Conservation (phyloP, 164 flowering plant species). For the Houttuynia cordata region DNA sequence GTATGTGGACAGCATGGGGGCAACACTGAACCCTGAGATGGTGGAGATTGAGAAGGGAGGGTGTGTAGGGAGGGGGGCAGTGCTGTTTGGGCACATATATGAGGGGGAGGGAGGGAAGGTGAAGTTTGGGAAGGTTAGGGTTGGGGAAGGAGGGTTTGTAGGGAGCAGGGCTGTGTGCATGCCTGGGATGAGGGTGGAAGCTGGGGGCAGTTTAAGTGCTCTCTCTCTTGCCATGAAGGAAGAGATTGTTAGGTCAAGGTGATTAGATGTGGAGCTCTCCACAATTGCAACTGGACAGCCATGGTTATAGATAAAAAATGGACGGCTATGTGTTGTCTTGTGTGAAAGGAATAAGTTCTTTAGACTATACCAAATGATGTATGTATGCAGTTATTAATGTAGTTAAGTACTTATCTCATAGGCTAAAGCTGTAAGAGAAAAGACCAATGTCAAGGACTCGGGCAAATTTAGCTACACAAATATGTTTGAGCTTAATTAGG, state of each 20-base stretch:
- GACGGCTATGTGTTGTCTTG: no score
- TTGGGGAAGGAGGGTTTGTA: conserved; percentile 62
- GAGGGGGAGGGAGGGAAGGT: conserved; percentile 69
- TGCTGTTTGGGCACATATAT: conserved; percentile 69
- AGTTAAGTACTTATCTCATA: no score
- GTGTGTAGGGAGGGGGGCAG: conserved; percentile 52
- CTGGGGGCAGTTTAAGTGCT: conserved; percentile 35
- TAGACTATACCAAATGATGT: no score
- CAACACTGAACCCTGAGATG: conserved; percentile 71
- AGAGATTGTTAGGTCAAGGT: conserved; percentile 36
- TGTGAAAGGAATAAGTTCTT: no score
- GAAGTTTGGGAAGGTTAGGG: conserved; percentile 49
- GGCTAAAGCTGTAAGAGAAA: no score
- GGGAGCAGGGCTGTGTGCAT: conserved; percentile 61
- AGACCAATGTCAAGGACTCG: no score
- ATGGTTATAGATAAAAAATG: no score
- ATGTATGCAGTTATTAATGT: no score
- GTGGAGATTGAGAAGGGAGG: conserved; percentile 58
- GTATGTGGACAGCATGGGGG: conserved; percentile 62
- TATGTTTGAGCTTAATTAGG: no score
- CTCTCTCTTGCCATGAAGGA: conserved; percentile 62
- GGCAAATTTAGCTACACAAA: no score
- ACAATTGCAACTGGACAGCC: no score
- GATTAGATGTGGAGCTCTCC: not conserved
- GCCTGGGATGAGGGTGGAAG: conserved; percentile 62